Conservation (phyloP, 2,329 filamentous ascomycete genomes). For the Ilyonectria destructans region DNA sequence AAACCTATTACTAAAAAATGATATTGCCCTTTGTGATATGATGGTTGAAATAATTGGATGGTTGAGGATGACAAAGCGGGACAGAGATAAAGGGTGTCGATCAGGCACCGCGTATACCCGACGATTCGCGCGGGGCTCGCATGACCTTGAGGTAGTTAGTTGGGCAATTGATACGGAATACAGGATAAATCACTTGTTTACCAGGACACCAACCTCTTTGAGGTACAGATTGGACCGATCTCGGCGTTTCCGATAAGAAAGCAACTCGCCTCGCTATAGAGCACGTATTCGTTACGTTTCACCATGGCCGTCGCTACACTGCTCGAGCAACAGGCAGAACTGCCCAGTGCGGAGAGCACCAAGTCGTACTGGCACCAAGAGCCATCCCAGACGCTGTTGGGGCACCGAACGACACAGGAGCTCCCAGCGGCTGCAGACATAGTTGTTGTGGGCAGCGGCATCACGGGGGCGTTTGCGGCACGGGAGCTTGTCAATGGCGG, state of each 20-base stretch:
- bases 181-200: background rate
- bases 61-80: slow-evolving; percentile 26
- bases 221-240: background rate
- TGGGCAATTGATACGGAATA: background rate
- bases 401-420: slow-evolving; percentile 77
- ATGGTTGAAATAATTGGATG: background rate
- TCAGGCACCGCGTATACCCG: slow-evolving; percentile 7
- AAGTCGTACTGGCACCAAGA: slow-evolving; percentile 82
- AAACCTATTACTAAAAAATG: slow-evolving; percentile 15
- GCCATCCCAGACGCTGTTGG: slow-evolving; percentile 75
- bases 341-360: slow-evolving; percentile 75
- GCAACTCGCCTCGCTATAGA: background rate
- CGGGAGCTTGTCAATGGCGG: slow-evolving; percentile 71
- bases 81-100: slow-evolving; percentile 10
- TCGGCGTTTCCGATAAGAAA: background rate
- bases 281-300: background rate
- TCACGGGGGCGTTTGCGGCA: slow-evolving; percentile 82
- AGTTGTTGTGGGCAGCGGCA: slow-evolving; percentile 82
- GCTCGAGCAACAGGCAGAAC: slow-evolving; percentile 61
- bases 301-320: slow-evolving; percentile 53
- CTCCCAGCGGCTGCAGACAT: slow-evolving; percentile 78
- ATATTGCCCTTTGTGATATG: background rate
- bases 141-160: slow-evolving; percentile 7
- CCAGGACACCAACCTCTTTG: background rate
- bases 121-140: slow-evolving; percentile 24